phyloP scores from a whole-genome alignment of 306 rosid species.

The Glycine tomentella region DNA sequence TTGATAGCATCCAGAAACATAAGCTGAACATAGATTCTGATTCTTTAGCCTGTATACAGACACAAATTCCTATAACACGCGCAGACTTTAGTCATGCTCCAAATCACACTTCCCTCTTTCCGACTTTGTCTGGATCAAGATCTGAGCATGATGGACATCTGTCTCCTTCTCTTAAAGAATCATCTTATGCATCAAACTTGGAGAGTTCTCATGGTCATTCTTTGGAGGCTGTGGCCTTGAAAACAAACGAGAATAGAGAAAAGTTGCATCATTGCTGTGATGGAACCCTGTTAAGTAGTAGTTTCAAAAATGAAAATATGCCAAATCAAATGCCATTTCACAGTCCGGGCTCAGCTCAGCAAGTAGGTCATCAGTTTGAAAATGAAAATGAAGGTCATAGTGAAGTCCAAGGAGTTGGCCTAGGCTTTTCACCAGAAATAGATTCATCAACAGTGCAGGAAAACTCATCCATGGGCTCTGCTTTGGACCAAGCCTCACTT shows the following conservation, averaged over 20 bases:
- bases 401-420: slow-evolving; percentile 64
- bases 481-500: slow-evolving; percentile 55
- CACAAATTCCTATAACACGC: slow-evolving; percentile 41
- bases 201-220: slow-evolving; percentile 62
- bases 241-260: slow-evolving; percentile 53
- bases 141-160: slow-evolving; percentile 47
- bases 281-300: slow-evolving; percentile 47
- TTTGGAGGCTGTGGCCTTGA: slow-evolving; percentile 52
- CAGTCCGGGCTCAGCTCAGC: slow-evolving; percentile 54
- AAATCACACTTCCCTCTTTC: slow-evolving; percentile 50
- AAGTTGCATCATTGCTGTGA: slow-evolving; percentile 45
- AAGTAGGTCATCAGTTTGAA: slow-evolving; percentile 60
- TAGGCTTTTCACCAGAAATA: slow-evolving; percentile 61
- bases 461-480: slow-evolving; percentile 65
- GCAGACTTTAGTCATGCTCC: slow-evolving; percentile 45
- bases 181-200: slow-evolving; percentile 64
- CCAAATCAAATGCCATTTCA: slow-evolving; percentile 48
- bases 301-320: slow-evolving; percentile 51
- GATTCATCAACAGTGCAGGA: slow-evolving; percentile 72
- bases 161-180: slow-evolving; percentile 62
- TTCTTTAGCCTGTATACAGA: slow-evolving; percentile 52
- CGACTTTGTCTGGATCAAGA: slow-evolving; percentile 54
- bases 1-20: slow-evolving; percentile 50
- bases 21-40: slow-evolving; percentile 48
- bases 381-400: slow-evolving; percentile 72